These are phyloP conservation scores for Fraxinus baroniana DNA, from an alignment of 305 asterid genomes.

Conservation along the genomic window DNA sequence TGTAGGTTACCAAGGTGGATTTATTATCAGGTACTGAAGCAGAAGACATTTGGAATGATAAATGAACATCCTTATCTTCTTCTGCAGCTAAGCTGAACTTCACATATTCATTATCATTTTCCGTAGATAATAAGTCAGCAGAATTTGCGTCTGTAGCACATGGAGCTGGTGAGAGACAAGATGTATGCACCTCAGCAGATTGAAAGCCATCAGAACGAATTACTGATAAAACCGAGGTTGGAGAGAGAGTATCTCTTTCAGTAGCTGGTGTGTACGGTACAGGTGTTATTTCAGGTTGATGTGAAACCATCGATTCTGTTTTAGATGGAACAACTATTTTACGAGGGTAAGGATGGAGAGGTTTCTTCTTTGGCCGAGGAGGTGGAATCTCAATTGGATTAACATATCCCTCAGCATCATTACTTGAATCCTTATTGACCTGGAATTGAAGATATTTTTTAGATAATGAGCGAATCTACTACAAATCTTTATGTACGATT, in stretches of 20 bases:
- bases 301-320: slow-evolving; percentile 22
- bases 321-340: slow-evolving; percentile 39
- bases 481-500: neutral
- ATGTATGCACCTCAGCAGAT: slow-evolving; percentile 44
- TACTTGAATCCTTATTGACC: slow-evolving; percentile 61
- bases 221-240: slow-evolving; percentile 65
- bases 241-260: slow-evolving; percentile 54
- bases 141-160: slow-evolving; percentile 49
- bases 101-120: slow-evolving; percentile 42
- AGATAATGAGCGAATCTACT: neutral
- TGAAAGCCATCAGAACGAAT: slow-evolving; percentile 42
- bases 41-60: slow-evolving; percentile 27
- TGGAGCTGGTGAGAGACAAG: slow-evolving; percentile 52
- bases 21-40: slow-evolving; percentile 25
- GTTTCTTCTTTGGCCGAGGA: slow-evolving; percentile 93
- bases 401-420: slow-evolving; percentile 42
- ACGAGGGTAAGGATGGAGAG: slow-evolving; percentile 82
- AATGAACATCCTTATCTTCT: slow-evolving; percentile 32
- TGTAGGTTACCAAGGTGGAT: slow-evolving; percentile 34
- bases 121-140: slow-evolving; percentile 27
- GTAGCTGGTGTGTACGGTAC: slow-evolving; percentile 28
- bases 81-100: slow-evolving; percentile 27
- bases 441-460: slow-evolving; percentile 3
- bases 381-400: slow-evolving; percentile 71
- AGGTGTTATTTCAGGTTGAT: slow-evolving; percentile 33